These are phyloP conservation scores for Umbelopsis vinacea DNA, from an alignment of 192 early-diverging fungal species.

Conservation along the genomic window DNA sequence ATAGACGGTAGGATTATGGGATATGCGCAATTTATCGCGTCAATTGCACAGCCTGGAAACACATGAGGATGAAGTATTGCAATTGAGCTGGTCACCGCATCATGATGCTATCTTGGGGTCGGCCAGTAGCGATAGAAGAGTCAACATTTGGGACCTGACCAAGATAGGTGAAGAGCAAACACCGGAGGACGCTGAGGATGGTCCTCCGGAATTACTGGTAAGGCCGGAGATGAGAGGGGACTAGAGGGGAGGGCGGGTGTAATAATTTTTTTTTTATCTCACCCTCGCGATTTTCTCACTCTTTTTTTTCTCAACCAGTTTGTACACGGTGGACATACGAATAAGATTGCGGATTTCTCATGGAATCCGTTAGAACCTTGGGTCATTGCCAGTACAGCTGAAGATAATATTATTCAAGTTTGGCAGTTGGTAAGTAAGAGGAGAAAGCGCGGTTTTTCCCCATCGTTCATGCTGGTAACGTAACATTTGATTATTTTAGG, in stretches of 20 bases:
- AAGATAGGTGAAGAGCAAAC: slow-evolving; percentile 97
- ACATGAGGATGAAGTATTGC: slow-evolving; percentile 91
- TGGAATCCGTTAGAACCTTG: slow-evolving; percentile 96
- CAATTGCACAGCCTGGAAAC: slow-evolving; percentile 88
- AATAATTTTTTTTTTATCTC: neutral
- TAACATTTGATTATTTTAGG: slow-evolving; percentile 28
- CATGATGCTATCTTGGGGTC: slow-evolving; percentile 90
- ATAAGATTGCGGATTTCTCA: slow-evolving; percentile 91
- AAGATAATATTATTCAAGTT: slow-evolving; percentile 97
- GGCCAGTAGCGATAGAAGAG: slow-evolving; percentile 85
- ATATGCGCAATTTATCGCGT: slow-evolving; percentile 88
- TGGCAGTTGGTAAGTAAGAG: slow-evolving; percentile 90
- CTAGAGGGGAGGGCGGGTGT: neutral
- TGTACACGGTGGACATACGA: slow-evolving; percentile 97
- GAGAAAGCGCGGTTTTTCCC: neutral
- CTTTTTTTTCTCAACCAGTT: slow-evolving; percentile 58
- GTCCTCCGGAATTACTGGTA: slow-evolving; percentile 94
- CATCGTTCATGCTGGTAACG: neutral
- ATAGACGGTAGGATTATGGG: slow-evolving; percentile 91
- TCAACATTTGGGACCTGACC: slow-evolving; percentile 95
- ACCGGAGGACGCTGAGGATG: slow-evolving; percentile 98
- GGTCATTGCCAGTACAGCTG: slow-evolving; percentile 92
- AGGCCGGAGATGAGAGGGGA: neutral
- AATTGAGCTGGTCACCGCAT: slow-evolving; percentile 92
- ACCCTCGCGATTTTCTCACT: neutral